Conservation (phyloP, 164 flowering plant species). For the Magnolia sinica region DNA sequence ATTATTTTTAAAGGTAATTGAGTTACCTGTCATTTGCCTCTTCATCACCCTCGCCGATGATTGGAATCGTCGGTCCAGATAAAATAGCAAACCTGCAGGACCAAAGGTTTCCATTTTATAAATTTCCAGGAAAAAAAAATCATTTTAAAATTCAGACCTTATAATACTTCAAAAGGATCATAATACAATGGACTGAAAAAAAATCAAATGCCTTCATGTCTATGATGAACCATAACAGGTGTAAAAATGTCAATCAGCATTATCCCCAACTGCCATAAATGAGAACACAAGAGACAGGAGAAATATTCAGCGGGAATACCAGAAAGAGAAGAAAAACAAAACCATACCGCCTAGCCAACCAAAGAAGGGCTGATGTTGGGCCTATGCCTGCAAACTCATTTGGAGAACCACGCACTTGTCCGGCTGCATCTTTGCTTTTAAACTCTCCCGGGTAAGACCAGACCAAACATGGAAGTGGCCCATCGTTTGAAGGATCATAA, state of each 20-base stretch:
- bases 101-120: slow-evolving; percentile 6
- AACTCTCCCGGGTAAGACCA: slow-evolving; percentile 99
- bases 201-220: too few relatives aligned
- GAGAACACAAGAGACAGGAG: neutral
- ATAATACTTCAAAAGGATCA: too few relatives aligned
- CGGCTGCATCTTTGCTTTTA: slow-evolving; percentile 97
- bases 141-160: too few relatives aligned
- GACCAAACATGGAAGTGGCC: slow-evolving; percentile 90
- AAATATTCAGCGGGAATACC: neutral
- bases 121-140: neutral
- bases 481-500: slow-evolving; percentile 84
- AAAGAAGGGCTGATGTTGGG: slow-evolving; percentile 90
- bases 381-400: slow-evolving; percentile 98
- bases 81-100: slow-evolving; percentile 84
- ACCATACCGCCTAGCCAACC: slow-evolving; percentile 85
- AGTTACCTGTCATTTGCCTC: slow-evolving; percentile 95
- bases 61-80: slow-evolving; percentile 96
- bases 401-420: slow-evolving; percentile 99
- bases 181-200: too few relatives aligned
- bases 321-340: slow-evolving; percentile 9
- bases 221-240: neutral
- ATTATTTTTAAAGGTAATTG: too few relatives aligned
- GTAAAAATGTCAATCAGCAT: neutral
- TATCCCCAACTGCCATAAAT: neutral
- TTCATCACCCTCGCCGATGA: slow-evolving; percentile 93